Evolutionary conservation across 148 eudicot genomes (phyloP).

Genomic region (Beta vulgaris): DNA sequence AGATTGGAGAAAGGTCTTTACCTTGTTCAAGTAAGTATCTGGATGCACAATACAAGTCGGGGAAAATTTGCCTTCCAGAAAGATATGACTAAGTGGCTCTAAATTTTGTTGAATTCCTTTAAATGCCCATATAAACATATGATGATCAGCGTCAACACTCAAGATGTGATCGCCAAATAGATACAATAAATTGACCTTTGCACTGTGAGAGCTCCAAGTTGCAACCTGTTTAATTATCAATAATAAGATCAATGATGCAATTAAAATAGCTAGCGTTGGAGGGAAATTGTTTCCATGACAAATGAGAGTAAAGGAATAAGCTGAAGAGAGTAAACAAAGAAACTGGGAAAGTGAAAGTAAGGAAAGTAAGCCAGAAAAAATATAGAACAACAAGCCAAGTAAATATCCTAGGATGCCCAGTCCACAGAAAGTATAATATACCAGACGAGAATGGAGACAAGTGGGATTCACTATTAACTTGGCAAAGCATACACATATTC

Average conservation of each 20-base stretch:
- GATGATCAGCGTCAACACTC: slow-evolving; percentile 79
- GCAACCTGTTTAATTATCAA: slow-evolving; percentile 56
- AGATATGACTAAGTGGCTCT: slow-evolving; percentile 69
- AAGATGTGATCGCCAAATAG: slow-evolving; percentile 89
- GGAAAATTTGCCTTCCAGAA: slow-evolving; percentile 52
- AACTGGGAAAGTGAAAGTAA: too few species aligned
- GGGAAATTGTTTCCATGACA: too few species aligned
- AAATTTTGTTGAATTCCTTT: slow-evolving; percentile 67
- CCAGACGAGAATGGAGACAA: too few species aligned
- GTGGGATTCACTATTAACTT: too few species aligned
- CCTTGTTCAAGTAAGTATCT: slow-evolving; percentile 97
- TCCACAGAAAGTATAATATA: too few species aligned
- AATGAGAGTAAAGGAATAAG: too few species aligned
- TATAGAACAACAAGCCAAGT: too few species aligned
- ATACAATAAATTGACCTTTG: slow-evolving; percentile 67
- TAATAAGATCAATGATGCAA: neutral
- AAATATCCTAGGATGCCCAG: too few species aligned
- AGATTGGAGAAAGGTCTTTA: slow-evolving; percentile 15
- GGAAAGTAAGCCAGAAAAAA: too few species aligned
- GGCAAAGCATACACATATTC: too few species aligned
- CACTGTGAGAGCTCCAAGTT: slow-evolving; percentile 76
- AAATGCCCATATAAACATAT: slow-evolving; percentile 82
- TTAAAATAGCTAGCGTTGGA: too few species aligned
- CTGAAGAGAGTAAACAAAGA: too few species aligned
- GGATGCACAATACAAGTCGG: slow-evolving; percentile 94